phyloP scores from a whole-genome alignment of 495 filamentous ascomycete species.

The Aspergillus incahuasiensis region DNA sequence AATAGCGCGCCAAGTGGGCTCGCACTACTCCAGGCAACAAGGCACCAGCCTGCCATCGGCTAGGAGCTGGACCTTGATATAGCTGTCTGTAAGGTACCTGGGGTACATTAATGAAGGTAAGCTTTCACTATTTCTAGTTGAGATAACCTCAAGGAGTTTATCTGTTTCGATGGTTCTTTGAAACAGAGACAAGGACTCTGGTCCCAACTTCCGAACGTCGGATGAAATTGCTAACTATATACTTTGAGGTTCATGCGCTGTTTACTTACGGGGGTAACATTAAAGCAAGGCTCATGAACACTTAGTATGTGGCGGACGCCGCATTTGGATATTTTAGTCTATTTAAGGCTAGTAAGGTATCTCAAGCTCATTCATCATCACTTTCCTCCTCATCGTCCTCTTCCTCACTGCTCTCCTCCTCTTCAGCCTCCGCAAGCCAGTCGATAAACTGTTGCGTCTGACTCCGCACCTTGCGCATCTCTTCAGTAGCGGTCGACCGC shows the following conservation, averaged over 20 bases:
- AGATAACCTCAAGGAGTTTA: no score
- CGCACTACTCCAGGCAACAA: background rate
- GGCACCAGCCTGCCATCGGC: background rate
- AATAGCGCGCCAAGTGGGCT: constrained; percentile 1
- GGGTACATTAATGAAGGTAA: no score
- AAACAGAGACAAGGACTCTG: no score
- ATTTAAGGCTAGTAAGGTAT: constrained; percentile 10
- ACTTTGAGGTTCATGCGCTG: no score
- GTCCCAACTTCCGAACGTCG: no score
- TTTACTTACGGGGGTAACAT: no score
- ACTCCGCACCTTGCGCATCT: constrained; percentile 64
- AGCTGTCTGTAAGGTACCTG: no score
- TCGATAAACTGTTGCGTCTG: constrained; percentile 78
- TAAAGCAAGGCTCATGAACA: no score
- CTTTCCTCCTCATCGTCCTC: constrained; percentile 53
- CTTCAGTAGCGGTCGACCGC: constrained; percentile 56
- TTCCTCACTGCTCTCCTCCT: constrained; percentile 73
- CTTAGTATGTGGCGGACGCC: background rate
- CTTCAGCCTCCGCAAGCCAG: constrained; percentile 77
- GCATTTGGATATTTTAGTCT: background rate
- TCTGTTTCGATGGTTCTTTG: no score
- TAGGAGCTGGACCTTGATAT: no score
- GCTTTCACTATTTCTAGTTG: no score
- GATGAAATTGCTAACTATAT: no score
- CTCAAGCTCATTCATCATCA: constrained; percentile 26